A percentile compares a stretch with the other conserved stretches of the same genome.
Evolutionary conservation across 176 grass and related monocot species (phyloP).

Genomic region (Rhynchospora tenuis): DNA sequence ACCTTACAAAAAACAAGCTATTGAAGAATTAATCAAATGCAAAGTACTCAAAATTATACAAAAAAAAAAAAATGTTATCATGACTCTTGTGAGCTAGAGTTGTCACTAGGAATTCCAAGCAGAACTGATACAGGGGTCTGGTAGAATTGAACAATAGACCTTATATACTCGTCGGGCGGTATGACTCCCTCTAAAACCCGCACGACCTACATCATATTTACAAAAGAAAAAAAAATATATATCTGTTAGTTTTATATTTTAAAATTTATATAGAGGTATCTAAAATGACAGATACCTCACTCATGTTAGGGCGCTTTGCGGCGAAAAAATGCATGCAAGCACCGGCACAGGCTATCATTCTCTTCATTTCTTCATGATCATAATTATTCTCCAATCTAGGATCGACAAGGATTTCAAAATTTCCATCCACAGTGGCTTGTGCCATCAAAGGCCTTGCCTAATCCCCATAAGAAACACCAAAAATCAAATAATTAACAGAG

Average conservation of each 20-base stretch:
- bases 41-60: not conserved
- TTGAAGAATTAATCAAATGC: not conserved
- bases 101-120: constrained; percentile 1
- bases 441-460: constrained; percentile 31
- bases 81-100: not conserved
- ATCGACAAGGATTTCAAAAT: constrained; percentile 21
- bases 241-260: too few relatives aligned
- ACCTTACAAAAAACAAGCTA: not conserved
- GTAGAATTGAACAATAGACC: not conserved
- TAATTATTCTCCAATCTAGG: constrained; percentile 21
- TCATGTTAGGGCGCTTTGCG: constrained; percentile 18
- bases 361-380: constrained; percentile 23
- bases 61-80: not conserved
- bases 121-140: not conserved
- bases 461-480: not conserved
- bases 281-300: not conserved
- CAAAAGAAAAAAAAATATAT: not conserved
- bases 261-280: not conserved
- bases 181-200: constrained; percentile 2
- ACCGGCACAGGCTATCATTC: constrained; percentile 23
- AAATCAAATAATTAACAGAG: not conserved
- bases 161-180: constrained; percentile 14
- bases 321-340: constrained; percentile 15
- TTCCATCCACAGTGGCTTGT: constrained; percentile 5
- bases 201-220: not conserved